Evolutionary conservation across 495 filamentous ascomycete species (phyloP).

Genomic region (Hyaloscypha bicolor): DNA sequence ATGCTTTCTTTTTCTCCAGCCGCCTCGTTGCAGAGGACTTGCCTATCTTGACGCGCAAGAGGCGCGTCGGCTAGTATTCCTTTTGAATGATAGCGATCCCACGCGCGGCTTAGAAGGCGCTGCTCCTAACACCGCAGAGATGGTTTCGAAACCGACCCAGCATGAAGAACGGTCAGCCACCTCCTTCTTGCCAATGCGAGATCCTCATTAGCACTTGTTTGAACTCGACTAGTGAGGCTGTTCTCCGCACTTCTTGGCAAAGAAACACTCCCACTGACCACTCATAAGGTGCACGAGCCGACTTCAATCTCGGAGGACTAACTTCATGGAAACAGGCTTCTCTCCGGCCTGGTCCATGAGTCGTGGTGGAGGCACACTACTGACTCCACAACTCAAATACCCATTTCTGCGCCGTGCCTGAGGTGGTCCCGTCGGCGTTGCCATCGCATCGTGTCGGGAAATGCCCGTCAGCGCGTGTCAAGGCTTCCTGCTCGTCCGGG

Average conservation of each 20-base stretch:
- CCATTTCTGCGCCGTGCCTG: neutral
- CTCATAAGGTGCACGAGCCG: neutral
- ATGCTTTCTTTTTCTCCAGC: neutral
- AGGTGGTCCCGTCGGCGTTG: neutral
- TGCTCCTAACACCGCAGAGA: neutral
- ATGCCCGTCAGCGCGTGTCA: neutral
- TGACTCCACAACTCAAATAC: neutral
- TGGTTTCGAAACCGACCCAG: neutral
- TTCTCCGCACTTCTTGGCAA: neutral
- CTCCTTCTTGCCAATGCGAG: neutral
- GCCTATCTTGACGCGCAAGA: neutral
- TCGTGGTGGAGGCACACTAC: neutral
- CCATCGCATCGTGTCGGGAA: neutral
- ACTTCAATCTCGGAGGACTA: neutral
- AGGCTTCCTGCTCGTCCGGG: neutral
- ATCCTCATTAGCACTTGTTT: neutral
- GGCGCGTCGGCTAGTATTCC: neutral
- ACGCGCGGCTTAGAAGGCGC: neutral
- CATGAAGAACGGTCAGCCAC: neutral
- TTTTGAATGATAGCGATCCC: neutral
- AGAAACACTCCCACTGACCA: neutral
- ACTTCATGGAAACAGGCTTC: neutral
- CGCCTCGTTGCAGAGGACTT: slow-evolving; percentile 3
- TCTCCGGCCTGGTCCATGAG: neutral
- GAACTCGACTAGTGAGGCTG: neutral